Base-by-base conservation (phyloP, 345 rosid genomes). In the Kandelia obovata region DNA sequence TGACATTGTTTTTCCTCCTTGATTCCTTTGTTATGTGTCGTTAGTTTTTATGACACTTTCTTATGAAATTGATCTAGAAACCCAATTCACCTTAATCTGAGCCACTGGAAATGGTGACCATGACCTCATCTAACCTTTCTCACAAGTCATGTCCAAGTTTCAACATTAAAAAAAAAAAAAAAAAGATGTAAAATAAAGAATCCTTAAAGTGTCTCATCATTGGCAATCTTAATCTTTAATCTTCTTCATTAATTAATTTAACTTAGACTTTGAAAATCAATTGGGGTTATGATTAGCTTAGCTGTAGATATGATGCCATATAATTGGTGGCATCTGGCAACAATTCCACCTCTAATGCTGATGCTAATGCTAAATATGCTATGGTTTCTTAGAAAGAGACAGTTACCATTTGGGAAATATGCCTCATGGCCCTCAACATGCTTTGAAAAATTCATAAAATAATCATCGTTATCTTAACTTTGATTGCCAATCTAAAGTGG, bases 381-480 rank as follows among this genome's bases (percentile, higher is more conserved):
- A 32, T 27, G 82, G 86, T 81, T 83, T 81, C 86, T 71, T 52
- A 55, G 71, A 69, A 10, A 46, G 83, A 79, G 84, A 80, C 88
- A 72, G 85, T 71, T 67, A 11, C 63, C 61, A 47, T 23, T 61
- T 56, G n/a, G 71, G 73, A 80, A 47, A 61, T n/a, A 5, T 53
- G 19, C 28, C 58, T n/a, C 59, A 20, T 21, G 65, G 51, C 32
- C 47, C 31, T 17, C 78, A 69, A 67, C 47, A 51, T 66, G 72
- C 57, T 64, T 2, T 32, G 49, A 43, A 13, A 43, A 43, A 13
- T 2, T 43, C 7, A 43, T 43, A 13, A 2, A 11, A 3, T 43
- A 11, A 43, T 13, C 49, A 13, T 13, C 10, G 10, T 2, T 37
- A 11, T 11, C 0, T 43, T 43, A 2, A 13, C 49, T 15, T 35